A percentile compares a stretch with the other conserved stretches of the same genome.
phyloP scores from a whole-genome alignment of 768 basidiomycete species.

The Austroboletus festivus region DNA sequence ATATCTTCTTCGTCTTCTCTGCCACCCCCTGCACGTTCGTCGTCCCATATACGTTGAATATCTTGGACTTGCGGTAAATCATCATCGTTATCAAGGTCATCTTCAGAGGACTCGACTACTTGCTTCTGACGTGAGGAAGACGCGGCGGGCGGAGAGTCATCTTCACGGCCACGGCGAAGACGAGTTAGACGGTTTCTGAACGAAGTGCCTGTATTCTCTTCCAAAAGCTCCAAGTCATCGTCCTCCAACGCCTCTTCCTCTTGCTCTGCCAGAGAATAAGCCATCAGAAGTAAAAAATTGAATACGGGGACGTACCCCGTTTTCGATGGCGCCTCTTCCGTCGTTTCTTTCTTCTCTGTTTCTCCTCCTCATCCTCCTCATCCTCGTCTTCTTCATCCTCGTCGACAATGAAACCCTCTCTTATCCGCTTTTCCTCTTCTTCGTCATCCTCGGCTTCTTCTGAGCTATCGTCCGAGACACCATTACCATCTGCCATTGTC shows the following conservation, averaged over 20 bases:
- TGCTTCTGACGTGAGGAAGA: constrained; percentile 58
- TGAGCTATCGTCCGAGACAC: constrained; percentile 73
- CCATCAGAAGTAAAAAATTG: constrained; percentile 1
- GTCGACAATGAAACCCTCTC: constrained; percentile 90
- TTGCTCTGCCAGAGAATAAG: constrained; percentile 33
- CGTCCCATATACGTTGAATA: constrained; percentile 76
- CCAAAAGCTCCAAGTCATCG: constrained; percentile 76
- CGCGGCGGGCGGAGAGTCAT: constrained; percentile 62
- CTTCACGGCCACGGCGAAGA: constrained; percentile 70
- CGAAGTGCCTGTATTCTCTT: constrained; percentile 81
- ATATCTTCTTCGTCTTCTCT: constrained; percentile 60
- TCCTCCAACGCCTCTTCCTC: constrained; percentile 79
- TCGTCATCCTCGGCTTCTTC: constrained; percentile 90
- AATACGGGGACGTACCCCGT: constrained; percentile 37
- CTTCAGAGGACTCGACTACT: constrained; percentile 71
- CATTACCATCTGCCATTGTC: constrained; percentile 42
- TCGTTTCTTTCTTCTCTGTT: constrained; percentile 58
- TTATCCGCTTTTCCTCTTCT: constrained; percentile 76
- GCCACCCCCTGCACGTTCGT: constrained; percentile 50
- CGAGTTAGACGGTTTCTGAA: constrained; percentile 74
- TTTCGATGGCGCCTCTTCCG: constrained; percentile 64
- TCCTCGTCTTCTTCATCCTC: constrained; percentile 84
- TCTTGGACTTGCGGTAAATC: constrained; percentile 51
- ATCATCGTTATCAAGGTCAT: constrained; percentile 62
- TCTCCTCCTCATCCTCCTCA: constrained; percentile 58